Evolutionary conservation across 306 rosid genomes (phyloP).

Genomic region (Medicago arabica): DNA sequence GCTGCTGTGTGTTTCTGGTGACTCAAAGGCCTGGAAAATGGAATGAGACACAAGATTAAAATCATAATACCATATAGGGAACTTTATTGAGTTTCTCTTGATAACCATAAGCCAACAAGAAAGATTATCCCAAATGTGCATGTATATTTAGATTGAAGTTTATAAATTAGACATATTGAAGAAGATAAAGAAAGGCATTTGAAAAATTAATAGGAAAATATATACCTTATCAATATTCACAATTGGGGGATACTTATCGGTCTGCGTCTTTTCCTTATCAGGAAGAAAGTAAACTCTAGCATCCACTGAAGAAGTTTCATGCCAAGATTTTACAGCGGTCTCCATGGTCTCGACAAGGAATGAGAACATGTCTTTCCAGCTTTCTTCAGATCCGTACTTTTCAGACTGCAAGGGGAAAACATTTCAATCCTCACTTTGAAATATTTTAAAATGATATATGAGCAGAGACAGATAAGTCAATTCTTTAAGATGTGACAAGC

Average conservation of each 20-base stretch:
- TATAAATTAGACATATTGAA: background rate
- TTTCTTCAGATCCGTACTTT: slow-evolving; percentile 78
- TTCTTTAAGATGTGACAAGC: slow-evolving; percentile 28
- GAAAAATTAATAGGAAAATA: slow-evolving; percentile 28
- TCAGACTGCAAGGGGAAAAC: slow-evolving; percentile 69
- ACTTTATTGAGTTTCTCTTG: slow-evolving; percentile 7
- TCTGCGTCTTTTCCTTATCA: slow-evolving; percentile 80
- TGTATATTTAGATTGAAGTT: slow-evolving; percentile 13
- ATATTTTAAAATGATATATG: slow-evolving; percentile 39
- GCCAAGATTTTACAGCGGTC: slow-evolving; percentile 90
- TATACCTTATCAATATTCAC: slow-evolving; percentile 95
- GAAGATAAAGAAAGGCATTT: slow-evolving; percentile 13
- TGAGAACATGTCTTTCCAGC: slow-evolving; percentile 70
- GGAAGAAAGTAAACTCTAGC: slow-evolving; percentile 87
- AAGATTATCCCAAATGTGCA: slow-evolving; percentile 32
- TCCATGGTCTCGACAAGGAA: slow-evolving; percentile 96
- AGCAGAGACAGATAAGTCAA: slow-evolving; percentile 28
- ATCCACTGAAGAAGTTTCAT: slow-evolving; percentile 84
- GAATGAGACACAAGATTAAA: slow-evolving; percentile 27
- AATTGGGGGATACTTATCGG: slow-evolving; percentile 83
- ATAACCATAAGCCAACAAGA: slow-evolving; percentile 31
- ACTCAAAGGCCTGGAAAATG: slow-evolving; percentile 84
- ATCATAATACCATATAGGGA: slow-evolving; percentile 27
- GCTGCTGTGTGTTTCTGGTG: slow-evolving; percentile 83
- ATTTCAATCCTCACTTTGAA: slow-evolving; percentile 45